Base-by-base conservation (phyloP, 129 eudicot genomes). In the Saussurea involucrata region DNA sequence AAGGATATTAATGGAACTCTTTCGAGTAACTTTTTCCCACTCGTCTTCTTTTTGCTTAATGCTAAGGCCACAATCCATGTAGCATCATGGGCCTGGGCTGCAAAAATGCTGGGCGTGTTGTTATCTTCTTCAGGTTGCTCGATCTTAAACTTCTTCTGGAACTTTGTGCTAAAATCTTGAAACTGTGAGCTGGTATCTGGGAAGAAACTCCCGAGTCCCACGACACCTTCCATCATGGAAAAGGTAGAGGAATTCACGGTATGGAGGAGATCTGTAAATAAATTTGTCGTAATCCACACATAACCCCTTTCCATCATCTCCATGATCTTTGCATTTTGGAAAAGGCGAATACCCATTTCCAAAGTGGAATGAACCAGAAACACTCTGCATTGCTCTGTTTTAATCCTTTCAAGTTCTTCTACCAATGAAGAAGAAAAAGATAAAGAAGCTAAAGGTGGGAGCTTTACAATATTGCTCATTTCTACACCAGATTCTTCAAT, bases 281-380 rank as follows among this genome's bases (percentile, higher is more conserved):
- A 15, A 46, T 70, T 80, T 10, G 89, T 88, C 20, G 64, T 72
- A 11, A 90, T 88, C 96, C 92, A 86, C 3, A 80, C 86, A 64
- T 84, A 86, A n/a, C 79, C 92, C 29, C 68, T 80, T 42, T 72
- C 84, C 90, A 88, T 82, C 96, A 90, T 86, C 25, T 73, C 80
- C 58, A 76, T 75, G 37, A 44, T 29, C 24, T 84, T 78, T 7
- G 96, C 96, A 22, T 12, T 74, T 63, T 74, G 57, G 68, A 90
- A 90, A 36, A 90, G 68, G 7, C 58, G 74, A 53, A 70, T 21
- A 0, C 86, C 90, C 13, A 40, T 53, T 76, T 70, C 68, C 18
- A 84, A 53, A 60, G 89, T 71, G 71, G 83, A 66, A 17, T 90
- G 92, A 67, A 87, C 88, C 9, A 90, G 60, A 69, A 90, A 87